phyloP scores from a whole-genome alignment of 2,329 filamentous ascomycete genomes.

The Colletotrichum euphorbiae region DNA sequence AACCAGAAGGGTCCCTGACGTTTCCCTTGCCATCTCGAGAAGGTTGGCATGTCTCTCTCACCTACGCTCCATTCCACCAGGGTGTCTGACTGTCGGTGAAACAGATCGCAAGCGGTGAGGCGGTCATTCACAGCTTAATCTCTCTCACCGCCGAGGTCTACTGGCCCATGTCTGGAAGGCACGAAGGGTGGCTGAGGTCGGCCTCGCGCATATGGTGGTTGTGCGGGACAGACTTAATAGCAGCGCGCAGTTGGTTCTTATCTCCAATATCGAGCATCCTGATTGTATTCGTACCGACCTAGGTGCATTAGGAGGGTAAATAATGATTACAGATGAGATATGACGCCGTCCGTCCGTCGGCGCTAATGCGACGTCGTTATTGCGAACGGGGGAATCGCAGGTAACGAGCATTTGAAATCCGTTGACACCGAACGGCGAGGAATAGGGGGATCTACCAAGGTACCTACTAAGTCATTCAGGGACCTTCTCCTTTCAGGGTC shows the following conservation, averaged over 20 bases:
- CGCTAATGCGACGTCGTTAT: slow-evolving; percentile 2
- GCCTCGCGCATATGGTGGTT: slow-evolving; percentile 18
- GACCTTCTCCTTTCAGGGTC: slow-evolving; percentile 19
- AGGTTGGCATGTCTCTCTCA: background rate
- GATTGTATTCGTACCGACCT: too few species aligned
- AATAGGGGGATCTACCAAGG: background rate
- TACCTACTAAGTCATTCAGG: slow-evolving; percentile 13
- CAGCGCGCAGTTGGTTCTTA: slow-evolving; percentile 4
- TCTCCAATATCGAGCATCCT: background rate
- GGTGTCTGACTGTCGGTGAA: slow-evolving; percentile 34
- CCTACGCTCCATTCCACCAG: slow-evolving; percentile 31
- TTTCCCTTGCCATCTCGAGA: slow-evolving; percentile 1
- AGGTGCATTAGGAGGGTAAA: background rate
- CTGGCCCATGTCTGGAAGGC: background rate
- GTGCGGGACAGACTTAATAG: background rate
- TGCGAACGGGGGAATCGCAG: slow-evolving; percentile 1
- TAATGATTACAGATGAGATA: slow-evolving; percentile 1
- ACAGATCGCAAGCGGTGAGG: slow-evolving; percentile 37
- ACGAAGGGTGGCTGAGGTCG: slow-evolving; percentile 7
- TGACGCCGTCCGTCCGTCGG: slow-evolving; percentile 2
- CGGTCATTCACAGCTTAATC: slow-evolving; percentile 1
- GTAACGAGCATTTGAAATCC: background rate
- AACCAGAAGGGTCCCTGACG: slow-evolving; percentile 20
- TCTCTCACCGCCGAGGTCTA: slow-evolving; percentile 25
- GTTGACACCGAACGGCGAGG: background rate